These are phyloP conservation scores for Typha latifolia DNA, from an alignment of 176 grass and related monocot genomes.

Conservation along the genomic window DNA sequence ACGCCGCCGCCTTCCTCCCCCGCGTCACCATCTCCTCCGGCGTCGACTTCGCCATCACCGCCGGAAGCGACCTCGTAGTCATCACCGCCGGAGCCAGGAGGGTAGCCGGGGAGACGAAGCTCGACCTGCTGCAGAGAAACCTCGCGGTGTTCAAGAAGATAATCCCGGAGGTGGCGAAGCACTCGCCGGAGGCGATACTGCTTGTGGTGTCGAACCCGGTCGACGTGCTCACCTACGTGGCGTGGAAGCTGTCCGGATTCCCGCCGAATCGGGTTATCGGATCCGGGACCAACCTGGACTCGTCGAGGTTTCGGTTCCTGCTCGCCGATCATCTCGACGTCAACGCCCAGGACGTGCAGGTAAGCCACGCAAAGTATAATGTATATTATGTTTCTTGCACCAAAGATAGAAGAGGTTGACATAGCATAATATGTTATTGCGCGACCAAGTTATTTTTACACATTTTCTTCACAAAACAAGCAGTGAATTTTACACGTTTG, in stretches of 20 bases:
- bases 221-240: slow-evolving; percentile 55
- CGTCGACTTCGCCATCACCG: slow-evolving; percentile 39
- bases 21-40: slow-evolving; percentile 46
- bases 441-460: too few relatives aligned
- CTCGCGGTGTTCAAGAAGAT: slow-evolving; percentile 49
- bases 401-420: neutral
- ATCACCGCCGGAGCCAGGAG: slow-evolving; percentile 58
- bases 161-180: slow-evolving; percentile 36
- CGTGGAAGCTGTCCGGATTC: slow-evolving; percentile 67
- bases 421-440: neutral
- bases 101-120: slow-evolving; percentile 46
- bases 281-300: slow-evolving; percentile 66
- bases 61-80: slow-evolving; percentile 47
- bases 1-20: slow-evolving; percentile 88
- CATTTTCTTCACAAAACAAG: too few relatives aligned
- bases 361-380: neutral
- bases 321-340: slow-evolving; percentile 64
- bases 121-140: slow-evolving; percentile 51
- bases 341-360: slow-evolving; percentile 77
- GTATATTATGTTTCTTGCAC: neutral
- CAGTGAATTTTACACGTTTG: too few relatives aligned
- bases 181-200: slow-evolving; percentile 46
- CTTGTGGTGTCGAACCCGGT: slow-evolving; percentile 73
- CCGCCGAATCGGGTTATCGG: slow-evolving; percentile 42
- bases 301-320: slow-evolving; percentile 53